Conservation (phyloP, 345 rosid species). For the Iberis pinnata region DNA sequence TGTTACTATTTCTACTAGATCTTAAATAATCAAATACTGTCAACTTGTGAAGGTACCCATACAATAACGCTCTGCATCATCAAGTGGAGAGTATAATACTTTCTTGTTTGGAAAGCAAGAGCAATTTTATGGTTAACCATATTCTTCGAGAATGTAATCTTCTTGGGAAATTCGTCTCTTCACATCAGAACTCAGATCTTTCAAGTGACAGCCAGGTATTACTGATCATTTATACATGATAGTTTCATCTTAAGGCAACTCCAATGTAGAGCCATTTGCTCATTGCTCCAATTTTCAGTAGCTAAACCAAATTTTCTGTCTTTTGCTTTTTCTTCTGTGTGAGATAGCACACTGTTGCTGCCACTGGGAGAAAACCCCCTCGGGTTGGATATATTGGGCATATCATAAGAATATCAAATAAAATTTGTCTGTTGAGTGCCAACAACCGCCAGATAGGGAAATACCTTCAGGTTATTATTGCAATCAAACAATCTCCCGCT, state of each 20-base stretch:
- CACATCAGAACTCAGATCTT: conserved; percentile 22
- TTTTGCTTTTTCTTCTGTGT: conserved; percentile 10
- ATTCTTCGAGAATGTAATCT: background rate
- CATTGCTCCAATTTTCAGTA: conserved; percentile 8
- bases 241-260: conserved; percentile 11
- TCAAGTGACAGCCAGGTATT: conserved; percentile 56
- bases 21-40: too few species aligned
- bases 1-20: too few species aligned
- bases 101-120: background rate
- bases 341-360: conserved; percentile 70
- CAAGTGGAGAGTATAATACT: background rate
- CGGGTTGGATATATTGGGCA: conserved; percentile 87
- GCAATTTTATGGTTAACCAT: background rate
- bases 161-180: background rate
- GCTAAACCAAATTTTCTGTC: conserved; percentile 12
- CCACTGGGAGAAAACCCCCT: conserved; percentile 60
- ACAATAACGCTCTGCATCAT: background rate
- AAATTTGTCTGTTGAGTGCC: conserved; percentile 66
- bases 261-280: background rate
- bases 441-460: conserved; percentile 51
- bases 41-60: background rate
- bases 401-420: conserved; percentile 77
- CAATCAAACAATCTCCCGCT: background rate
- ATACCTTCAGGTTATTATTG: conserved; percentile 62
- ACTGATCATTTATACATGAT: conserved; percentile 2